These are phyloP conservation scores for Apophysomyces ossiformis DNA, from an alignment of 371 early-diverging fungal genomes.

Conservation along the genomic window DNA sequence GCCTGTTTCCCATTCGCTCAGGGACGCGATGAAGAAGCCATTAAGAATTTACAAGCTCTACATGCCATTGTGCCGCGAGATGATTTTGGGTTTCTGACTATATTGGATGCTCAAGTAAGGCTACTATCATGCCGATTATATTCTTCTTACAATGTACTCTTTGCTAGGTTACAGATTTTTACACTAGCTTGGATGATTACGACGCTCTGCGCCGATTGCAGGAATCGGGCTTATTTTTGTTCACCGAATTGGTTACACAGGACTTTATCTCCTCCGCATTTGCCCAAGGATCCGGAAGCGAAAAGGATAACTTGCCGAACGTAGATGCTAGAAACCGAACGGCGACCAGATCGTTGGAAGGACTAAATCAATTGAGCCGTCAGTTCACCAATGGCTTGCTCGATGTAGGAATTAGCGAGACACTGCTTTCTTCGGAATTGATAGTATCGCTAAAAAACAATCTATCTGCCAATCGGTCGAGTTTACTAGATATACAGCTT, in stretches of 20 bases:
- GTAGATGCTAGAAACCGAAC: constrained; percentile 13
- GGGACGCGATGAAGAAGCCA: constrained; percentile 42
- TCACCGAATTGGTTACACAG: constrained; percentile 24
- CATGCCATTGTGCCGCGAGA: constrained; percentile 18
- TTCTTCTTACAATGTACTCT: background rate
- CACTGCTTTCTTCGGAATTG: constrained; percentile 19
- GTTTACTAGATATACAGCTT: constrained; percentile 35
- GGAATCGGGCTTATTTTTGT: constrained; percentile 18
- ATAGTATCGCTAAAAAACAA: constrained; percentile 24
- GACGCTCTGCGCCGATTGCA: constrained; percentile 19
- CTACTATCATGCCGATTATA: background rate
- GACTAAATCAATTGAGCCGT: constrained; percentile 25
- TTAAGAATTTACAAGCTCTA: constrained; percentile 23
- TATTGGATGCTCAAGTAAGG: constrained; percentile 38
- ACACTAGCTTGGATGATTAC: constrained; percentile 41
- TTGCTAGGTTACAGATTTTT: constrained; percentile 30
- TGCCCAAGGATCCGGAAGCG: background rate
- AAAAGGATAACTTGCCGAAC: background rate
- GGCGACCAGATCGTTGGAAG: constrained; percentile 22
- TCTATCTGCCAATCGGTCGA: constrained; percentile 20
- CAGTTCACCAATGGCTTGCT: constrained; percentile 16
- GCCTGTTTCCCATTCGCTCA: background rate
- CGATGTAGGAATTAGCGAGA: constrained; percentile 3
- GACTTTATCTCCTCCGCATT: constrained; percentile 28
- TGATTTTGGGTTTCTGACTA: constrained; percentile 32